These are phyloP conservation scores for Aristolochia contorta DNA, from an alignment of 164 flowering plant species.

Conservation along the genomic window DNA sequence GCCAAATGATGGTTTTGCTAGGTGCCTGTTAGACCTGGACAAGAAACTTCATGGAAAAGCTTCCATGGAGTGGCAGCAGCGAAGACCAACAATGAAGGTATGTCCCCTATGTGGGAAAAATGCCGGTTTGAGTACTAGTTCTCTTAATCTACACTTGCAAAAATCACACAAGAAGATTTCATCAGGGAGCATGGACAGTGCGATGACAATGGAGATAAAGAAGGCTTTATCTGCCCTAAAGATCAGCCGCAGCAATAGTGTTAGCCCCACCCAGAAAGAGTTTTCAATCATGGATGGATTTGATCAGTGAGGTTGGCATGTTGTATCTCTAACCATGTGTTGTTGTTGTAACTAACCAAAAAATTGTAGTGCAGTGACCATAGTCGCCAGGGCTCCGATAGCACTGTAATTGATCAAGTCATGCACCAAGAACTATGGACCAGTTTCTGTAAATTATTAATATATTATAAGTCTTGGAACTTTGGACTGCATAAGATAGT, in stretches of 20 bases:
- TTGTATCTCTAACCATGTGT: background rate
- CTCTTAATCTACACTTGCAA: constrained; percentile 90
- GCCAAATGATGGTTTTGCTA: constrained; percentile 95
- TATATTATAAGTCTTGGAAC: no score
- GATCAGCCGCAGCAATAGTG: constrained; percentile 59
- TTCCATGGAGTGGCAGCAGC: constrained; percentile 92
- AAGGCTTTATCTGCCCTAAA: constrained; percentile 63
- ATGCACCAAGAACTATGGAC: no score
- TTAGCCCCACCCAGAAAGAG: constrained; percentile 52
- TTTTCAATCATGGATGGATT: constrained; percentile 26
- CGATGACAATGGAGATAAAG: constrained; percentile 95
- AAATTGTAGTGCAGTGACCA: no score
- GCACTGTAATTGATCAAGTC: no score
- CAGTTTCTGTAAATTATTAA: no score
- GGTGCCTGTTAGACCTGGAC: constrained; percentile 62
- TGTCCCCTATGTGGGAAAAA: constrained; percentile 94
- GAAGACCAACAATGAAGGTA: constrained; percentile 80
- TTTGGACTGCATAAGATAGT: no score
- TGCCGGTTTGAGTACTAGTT: constrained; percentile 89
- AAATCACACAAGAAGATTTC: constrained; percentile 83
- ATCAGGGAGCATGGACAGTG: constrained; percentile 96
- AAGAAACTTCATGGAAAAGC: constrained; percentile 66
- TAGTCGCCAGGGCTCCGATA: no score
- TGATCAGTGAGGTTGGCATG: background rate
- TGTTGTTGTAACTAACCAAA: no score